phyloP scores from a whole-genome alignment of 164 flowering plant species.

The Pachysandra terminalis region DNA sequence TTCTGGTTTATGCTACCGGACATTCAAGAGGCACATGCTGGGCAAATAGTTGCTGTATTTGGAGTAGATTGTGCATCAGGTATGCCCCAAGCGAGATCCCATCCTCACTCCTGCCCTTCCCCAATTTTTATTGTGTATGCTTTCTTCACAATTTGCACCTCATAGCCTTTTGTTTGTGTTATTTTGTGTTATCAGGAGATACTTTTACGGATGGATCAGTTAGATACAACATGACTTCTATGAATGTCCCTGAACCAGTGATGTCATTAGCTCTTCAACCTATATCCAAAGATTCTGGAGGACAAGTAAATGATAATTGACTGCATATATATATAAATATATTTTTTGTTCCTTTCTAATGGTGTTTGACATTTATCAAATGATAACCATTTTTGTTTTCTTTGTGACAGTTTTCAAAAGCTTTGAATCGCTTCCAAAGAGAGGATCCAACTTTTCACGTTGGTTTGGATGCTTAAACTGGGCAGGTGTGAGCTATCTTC shows the following conservation, averaged over 20 bases:
- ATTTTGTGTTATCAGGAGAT: conserved; percentile 55
- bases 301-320: conserved; percentile 56
- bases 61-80: conserved; percentile 99
- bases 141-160: not conserved
- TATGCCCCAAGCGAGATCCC: conserved; percentile 14
- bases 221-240: conserved; percentile 96
- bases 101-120: not conserved
- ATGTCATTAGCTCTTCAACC: conserved; percentile 98
- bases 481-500: conserved; percentile 55
- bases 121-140: not conserved
- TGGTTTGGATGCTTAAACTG: conserved; percentile 96
- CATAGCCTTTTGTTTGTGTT: not conserved
- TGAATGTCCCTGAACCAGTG: conserved; percentile 99
- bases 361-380: not conserved
- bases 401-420: conserved; percentile 83
- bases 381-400: conserved; percentile 14
- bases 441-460: conserved; percentile 99
- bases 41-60: conserved; percentile 99
- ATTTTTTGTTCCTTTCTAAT: not conserved
- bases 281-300: conserved; percentile 94
- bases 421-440: conserved; percentile 94
- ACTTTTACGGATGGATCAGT: conserved; percentile 96
- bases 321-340: too few relatives aligned
- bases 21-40: conserved; percentile 99
- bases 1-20: conserved; percentile 44